A percentile compares a stretch with the other conserved stretches of the same genome.
phyloP scores from a whole-genome alignment of 805 yeast species.

The Scheffersomyces coipomensis region DNA sequence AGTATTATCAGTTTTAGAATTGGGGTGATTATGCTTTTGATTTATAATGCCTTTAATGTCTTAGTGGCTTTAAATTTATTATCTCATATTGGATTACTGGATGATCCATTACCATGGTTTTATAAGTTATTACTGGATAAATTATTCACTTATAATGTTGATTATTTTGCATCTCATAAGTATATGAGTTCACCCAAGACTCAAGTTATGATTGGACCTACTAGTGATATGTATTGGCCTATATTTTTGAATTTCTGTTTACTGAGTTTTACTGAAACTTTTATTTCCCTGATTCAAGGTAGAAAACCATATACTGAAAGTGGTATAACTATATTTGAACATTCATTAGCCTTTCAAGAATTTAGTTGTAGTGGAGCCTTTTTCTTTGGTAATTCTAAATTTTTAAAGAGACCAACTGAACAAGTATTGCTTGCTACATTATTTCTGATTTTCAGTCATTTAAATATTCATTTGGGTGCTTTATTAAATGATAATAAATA shows the following conservation, averaged over 20 bases:
- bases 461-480: conserved; percentile 63
- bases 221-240: conserved; percentile 55
- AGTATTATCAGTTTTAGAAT: conserved; percentile 26
- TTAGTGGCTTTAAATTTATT: conserved; percentile 30
- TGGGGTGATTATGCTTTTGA: conserved; percentile 22
- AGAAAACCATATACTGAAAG: conserved; percentile 57
- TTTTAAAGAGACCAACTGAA: conserved; percentile 44
- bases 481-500: conserved; percentile 49
- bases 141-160: conserved; percentile 23
- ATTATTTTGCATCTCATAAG: conserved; percentile 12
- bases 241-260: conserved; percentile 56
- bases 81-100: conserved; percentile 11
- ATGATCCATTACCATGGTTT: conserved; percentile 8
- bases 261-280: conserved; percentile 65
- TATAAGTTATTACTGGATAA: conserved; percentile 12
- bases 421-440: conserved; percentile 52
- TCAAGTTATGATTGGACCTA: conserved; percentile 45
- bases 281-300: conserved; percentile 57
- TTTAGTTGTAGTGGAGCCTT: conserved; percentile 42
- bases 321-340: conserved; percentile 73
- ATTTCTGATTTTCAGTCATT: conserved; percentile 57
- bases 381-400: conserved; percentile 19
- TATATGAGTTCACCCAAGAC: conserved; percentile 28
- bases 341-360: conserved; percentile 74
- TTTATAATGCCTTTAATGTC: conserved; percentile 22